These are phyloP conservation scores for Panicum miliaceum DNA, from an alignment of 176 grass and related monocot genomes.

Conservation along the genomic window DNA sequence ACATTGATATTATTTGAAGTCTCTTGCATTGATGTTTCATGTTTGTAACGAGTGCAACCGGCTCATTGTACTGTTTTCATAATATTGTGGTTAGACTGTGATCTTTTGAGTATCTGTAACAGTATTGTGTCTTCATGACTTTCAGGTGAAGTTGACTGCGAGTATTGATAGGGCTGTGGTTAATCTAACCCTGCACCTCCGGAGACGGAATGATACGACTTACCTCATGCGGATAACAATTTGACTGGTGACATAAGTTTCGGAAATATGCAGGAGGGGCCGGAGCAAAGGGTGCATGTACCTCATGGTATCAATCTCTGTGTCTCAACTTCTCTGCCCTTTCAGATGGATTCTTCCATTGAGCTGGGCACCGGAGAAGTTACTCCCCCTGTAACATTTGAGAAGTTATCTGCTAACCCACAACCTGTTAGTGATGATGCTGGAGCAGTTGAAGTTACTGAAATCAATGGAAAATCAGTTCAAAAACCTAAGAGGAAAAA, in stretches of 20 bases:
- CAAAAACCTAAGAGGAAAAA: conserved; percentile 70
- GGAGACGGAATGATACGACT: conserved; percentile 1
- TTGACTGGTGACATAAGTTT: background rate
- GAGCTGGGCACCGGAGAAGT: background rate
- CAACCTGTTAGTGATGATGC: conserved; percentile 26
- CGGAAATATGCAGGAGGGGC: conserved; percentile 37
- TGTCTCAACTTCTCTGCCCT: conserved; percentile 20
- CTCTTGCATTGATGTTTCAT: conserved; percentile 31
- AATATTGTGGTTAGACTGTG: background rate
- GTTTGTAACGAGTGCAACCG: background rate
- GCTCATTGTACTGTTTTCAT: conserved; percentile 3
- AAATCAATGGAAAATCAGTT: conserved; percentile 58
- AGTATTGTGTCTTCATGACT: conserved; percentile 22
- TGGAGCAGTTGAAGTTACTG: conserved; percentile 49
- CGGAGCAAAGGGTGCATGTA: conserved; percentile 13
- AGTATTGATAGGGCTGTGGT: conserved; percentile 16
- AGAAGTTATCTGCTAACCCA: conserved; percentile 25
- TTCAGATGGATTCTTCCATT: conserved; percentile 32
- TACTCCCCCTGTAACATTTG: conserved; percentile 24
- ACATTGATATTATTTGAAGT: conserved; percentile 5
- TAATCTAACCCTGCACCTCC: conserved; percentile 6
- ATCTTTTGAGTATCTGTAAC: conserved; percentile 35
- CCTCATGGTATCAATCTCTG: conserved; percentile 39
- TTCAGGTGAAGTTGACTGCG: conserved; percentile 16
- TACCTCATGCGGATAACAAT: background rate